A percentile compares a stretch with the other conserved stretches of the same genome.
Evolutionary conservation across 1,139 yeast genomes (phyloP).

Genomic region (Eremothecium cymbalariae): DNA sequence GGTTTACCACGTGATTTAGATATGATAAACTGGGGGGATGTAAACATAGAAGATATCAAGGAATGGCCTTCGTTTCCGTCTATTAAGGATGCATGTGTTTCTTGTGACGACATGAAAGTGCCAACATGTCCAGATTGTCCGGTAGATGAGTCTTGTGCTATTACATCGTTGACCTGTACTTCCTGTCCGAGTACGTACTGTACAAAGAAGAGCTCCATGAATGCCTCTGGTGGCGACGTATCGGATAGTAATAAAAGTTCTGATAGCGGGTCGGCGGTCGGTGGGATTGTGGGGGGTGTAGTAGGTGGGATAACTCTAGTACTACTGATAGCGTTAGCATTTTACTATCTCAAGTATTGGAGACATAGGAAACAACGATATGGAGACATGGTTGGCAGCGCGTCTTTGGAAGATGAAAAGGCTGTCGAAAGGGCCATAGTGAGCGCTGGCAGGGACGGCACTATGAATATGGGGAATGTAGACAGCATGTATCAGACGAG

Average conservation of each 20-base stretch:
- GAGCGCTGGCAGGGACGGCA: slow-evolving; percentile 13
- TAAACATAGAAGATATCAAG: too few relatives aligned
- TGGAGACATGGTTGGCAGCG: slow-evolving; percentile 14
- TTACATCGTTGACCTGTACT: slow-evolving; percentile 47
- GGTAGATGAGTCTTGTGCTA: slow-evolving; percentile 44
- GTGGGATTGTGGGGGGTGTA: slow-evolving; percentile 62
- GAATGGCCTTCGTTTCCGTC: too few relatives aligned
- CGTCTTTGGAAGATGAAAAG: slow-evolving; percentile 13
- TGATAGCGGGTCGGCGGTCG: slow-evolving; percentile 24
- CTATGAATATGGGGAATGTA: slow-evolving; percentile 29
- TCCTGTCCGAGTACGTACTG: slow-evolving; percentile 46
- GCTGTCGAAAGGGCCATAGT: background rate
- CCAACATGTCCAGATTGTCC: slow-evolving; percentile 48
- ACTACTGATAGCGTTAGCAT: slow-evolving; percentile 34
- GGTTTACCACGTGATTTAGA: too few relatives aligned
- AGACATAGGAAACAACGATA: slow-evolving; percentile 24
- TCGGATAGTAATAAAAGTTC: background rate
- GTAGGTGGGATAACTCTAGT: slow-evolving; percentile 44
- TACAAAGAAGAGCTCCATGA: slow-evolving; percentile 7
- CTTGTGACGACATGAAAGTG: slow-evolving; percentile 37
- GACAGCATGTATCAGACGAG: slow-evolving; percentile 19
- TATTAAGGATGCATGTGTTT: slow-evolving; percentile 38
- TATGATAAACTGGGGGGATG: too few relatives aligned
- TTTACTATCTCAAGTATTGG: slow-evolving; percentile 35
- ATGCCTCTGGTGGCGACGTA: slow-evolving; percentile 12